Evolutionary conservation across 2,329 filamentous ascomycete species (phyloP).

Genomic region (Aspergillus chevalieri): DNA sequence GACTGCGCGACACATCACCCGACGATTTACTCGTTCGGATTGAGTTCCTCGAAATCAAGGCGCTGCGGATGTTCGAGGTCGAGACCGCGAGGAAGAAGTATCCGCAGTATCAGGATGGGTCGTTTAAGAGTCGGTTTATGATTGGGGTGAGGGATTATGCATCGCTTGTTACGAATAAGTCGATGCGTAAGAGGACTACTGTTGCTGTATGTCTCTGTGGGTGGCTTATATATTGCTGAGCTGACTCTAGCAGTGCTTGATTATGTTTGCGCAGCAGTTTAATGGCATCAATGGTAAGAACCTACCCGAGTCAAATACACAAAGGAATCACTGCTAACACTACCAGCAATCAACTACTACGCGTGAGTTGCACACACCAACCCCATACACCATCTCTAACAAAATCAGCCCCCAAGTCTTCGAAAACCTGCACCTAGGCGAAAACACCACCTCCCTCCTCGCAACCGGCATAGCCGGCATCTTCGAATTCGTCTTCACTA

Average conservation of each 20-base stretch:
- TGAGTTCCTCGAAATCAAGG: slow-evolving; percentile 73
- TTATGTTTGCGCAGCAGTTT: slow-evolving; percentile 44
- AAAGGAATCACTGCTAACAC: not conserved
- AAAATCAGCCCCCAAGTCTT: slow-evolving; percentile 27
- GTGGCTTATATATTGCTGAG: slow-evolving; percentile 39
- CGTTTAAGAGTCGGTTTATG: slow-evolving; percentile 58
- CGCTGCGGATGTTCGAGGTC: slow-evolving; percentile 68
- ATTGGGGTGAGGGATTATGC: slow-evolving; percentile 48
- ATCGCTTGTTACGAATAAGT: slow-evolving; percentile 28
- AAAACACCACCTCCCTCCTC: slow-evolving; percentile 33
- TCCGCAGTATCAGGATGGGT: slow-evolving; percentile 57
- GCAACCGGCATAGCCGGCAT: slow-evolving; percentile 38
- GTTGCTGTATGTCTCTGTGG: slow-evolving; percentile 29
- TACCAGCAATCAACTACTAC: slow-evolving; percentile 32
- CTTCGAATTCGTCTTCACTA: slow-evolving; percentile 34
- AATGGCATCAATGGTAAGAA: slow-evolving; percentile 30
- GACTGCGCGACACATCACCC: slow-evolving; percentile 55
- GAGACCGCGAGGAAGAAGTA: slow-evolving; percentile 60
- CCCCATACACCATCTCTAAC: slow-evolving; percentile 1
- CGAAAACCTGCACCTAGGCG: slow-evolving; percentile 25
- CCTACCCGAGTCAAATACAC: not conserved
- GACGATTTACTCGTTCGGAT: slow-evolving; percentile 66
- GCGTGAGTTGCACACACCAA: slow-evolving; percentile 16
- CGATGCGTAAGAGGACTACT: slow-evolving; percentile 30
- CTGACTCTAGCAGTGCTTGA: slow-evolving; percentile 57